phyloP scores from a whole-genome alignment of 441 rosid species.

The Manihot esculenta region DNA sequence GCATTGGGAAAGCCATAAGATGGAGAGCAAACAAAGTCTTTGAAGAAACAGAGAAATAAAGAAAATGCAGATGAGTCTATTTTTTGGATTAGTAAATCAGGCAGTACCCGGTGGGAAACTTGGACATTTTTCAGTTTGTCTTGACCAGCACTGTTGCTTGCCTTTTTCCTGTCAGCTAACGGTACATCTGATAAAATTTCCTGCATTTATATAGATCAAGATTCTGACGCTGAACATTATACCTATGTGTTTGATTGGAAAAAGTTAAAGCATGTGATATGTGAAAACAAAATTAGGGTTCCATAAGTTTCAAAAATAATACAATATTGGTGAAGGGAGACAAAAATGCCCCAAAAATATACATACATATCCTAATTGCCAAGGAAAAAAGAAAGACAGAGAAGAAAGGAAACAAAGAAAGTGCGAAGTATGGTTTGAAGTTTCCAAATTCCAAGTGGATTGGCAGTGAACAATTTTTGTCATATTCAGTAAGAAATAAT shows the following conservation, averaged over 20 bases:
- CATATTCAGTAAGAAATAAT: slow-evolving; percentile 1
- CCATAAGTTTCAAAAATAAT: slow-evolving; percentile 9
- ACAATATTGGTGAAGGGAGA: not conserved
- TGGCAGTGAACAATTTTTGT: not conserved
- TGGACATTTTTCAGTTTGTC: slow-evolving; percentile 51
- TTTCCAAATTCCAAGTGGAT: not conserved
- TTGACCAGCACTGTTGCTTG: slow-evolving; percentile 38
- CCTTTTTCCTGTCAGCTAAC: slow-evolving; percentile 60
- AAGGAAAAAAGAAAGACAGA: not conserved
- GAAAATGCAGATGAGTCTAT: not conserved
- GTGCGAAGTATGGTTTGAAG: not conserved
- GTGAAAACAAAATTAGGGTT: not conserved
- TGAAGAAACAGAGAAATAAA: slow-evolving; percentile 1
- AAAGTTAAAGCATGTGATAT: not conserved
- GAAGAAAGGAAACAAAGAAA: not conserved
- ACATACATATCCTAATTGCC: not conserved
- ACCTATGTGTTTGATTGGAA: slow-evolving; percentile 7
- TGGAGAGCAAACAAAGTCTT: slow-evolving; percentile 14
- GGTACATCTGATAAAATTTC: slow-evolving; percentile 90
- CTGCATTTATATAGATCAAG: slow-evolving; percentile 39
- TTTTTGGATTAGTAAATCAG: slow-evolving; percentile 11
- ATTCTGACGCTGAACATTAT: slow-evolving; percentile 5
- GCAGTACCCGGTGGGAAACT: slow-evolving; percentile 68
- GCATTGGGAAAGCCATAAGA: slow-evolving; percentile 19
- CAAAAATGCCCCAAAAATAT: not conserved